Evolutionary conservation across 495 filamentous ascomycete species (phyloP).

Genomic region (Podospora fimiseda): DNA sequence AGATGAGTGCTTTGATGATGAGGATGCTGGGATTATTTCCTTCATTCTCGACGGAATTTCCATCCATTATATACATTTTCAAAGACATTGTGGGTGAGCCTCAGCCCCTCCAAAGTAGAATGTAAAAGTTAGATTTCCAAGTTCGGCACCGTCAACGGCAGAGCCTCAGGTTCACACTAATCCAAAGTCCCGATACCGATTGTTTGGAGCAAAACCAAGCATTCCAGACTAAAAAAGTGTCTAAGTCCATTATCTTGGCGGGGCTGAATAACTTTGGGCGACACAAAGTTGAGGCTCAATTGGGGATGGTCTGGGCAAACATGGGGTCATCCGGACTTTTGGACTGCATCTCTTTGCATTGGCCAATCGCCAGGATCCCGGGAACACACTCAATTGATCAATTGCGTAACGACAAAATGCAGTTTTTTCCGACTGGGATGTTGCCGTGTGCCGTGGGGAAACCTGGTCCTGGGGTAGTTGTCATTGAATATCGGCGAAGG

Average conservation of each 20-base stretch:
- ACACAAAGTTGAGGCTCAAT: neutral
- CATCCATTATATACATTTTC: slow-evolving; percentile 1
- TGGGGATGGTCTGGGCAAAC: neutral
- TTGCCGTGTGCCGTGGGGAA: neutral
- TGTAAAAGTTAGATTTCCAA: neutral
- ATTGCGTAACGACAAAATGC: neutral
- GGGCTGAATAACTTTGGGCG: neutral
- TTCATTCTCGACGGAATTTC: neutral
- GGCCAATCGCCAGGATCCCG: neutral
- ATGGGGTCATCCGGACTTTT: neutral
- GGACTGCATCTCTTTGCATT: too few species aligned
- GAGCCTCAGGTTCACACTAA: neutral
- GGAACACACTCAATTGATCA: neutral
- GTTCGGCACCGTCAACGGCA: neutral
- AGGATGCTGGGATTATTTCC: neutral
- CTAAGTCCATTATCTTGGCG: neutral
- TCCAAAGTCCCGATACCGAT: neutral
- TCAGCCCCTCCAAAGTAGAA: neutral
- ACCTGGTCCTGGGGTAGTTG: neutral
- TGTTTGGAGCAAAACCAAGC: neutral
- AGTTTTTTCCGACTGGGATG: neutral
- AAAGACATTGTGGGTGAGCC: neutral
- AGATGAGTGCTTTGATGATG: neutral
- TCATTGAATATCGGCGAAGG: neutral
- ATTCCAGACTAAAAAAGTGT: neutral